Evolutionary conservation across 2,329 filamentous ascomycete genomes (phyloP).

Genomic region (Drechmeria coniospora): DNA sequence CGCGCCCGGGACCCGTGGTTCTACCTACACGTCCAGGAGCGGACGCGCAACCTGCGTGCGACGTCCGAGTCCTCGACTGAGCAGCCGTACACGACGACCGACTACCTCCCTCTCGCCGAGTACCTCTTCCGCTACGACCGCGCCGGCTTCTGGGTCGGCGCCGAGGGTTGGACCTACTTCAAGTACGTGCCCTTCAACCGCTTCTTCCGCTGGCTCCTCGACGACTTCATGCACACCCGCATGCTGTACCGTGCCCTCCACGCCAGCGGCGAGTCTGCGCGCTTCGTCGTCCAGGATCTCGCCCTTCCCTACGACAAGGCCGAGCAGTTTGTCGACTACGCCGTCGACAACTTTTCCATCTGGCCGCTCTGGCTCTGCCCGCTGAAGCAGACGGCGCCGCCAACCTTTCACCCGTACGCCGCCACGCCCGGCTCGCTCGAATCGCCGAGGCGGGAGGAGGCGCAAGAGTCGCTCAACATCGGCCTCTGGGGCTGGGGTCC

Average conservation of each 20-base stretch:
- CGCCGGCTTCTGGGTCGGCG: conserved; percentile 60
- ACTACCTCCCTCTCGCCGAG: conserved; percentile 52
- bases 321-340: conserved; percentile 40
- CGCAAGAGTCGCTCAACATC: conserved; percentile 32
- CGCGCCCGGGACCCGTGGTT: conserved; percentile 57
- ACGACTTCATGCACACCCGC: conserved; percentile 59
- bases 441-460: conserved; percentile 1
- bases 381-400: conserved; percentile 29
- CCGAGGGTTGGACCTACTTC: conserved; percentile 53
- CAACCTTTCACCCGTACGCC: conserved; percentile 41
- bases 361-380: conserved; percentile 48
- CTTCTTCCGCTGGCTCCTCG: conserved; percentile 51
- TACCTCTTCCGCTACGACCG: conserved; percentile 68
- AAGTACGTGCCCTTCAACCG: conserved; percentile 46
- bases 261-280: conserved; percentile 46
- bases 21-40: conserved; percentile 51
- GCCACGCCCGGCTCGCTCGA: conserved; percentile 5
- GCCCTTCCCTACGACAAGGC: conserved; percentile 37
- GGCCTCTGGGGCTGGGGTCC: conserved; percentile 73
- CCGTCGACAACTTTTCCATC: conserved; percentile 31
- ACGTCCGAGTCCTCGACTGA: too few species aligned
- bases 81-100: conserved; percentile 18
- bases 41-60: conserved; percentile 17
- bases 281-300: conserved; percentile 56
- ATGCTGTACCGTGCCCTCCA: conserved; percentile 62